phyloP scores from a whole-genome alignment of 805 yeast species.

The Nakazawaea peltata region DNA sequence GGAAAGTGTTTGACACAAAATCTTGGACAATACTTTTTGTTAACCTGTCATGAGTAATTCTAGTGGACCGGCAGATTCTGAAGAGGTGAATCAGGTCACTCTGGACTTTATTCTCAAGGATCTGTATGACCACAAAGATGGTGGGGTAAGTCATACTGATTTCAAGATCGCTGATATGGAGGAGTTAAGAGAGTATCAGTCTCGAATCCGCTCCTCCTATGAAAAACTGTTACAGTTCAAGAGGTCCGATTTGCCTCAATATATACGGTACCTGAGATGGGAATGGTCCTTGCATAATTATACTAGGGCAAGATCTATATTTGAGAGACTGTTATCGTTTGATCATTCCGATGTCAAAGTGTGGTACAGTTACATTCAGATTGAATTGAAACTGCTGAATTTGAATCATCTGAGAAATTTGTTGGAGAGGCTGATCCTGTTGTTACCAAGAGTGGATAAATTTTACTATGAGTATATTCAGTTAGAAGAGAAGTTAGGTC shows the following conservation, averaged over 20 bases:
- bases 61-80: too few relatives aligned
- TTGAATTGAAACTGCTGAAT: constrained; percentile 64
- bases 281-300: constrained; percentile 76
- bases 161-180: constrained; percentile 64
- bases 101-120: constrained; percentile 59
- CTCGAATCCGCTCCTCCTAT: constrained; percentile 69
- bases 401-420: constrained; percentile 86
- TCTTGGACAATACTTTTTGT: too few relatives aligned
- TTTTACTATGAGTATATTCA: constrained; percentile 81
- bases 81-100: constrained; percentile 28
- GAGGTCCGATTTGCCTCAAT: constrained; percentile 73
- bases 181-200: constrained; percentile 69
- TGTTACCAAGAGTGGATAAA: constrained; percentile 74
- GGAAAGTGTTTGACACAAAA: too few relatives aligned
- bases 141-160: constrained; percentile 30
- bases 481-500: constrained; percentile 71
- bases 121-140: constrained; percentile 43
- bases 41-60: too few relatives aligned
- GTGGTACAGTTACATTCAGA: constrained; percentile 79
- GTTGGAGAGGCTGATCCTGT: constrained; percentile 65
- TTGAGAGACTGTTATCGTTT: constrained; percentile 79
- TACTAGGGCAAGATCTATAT: constrained; percentile 74
- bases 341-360: constrained; percentile 70
- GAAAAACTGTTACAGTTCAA: constrained; percentile 86
- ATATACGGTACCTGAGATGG: constrained; percentile 88